These are phyloP conservation scores for Cardiospermum halicacabum DNA, from an alignment of 345 rosid genomes.

Conservation along the genomic window DNA sequence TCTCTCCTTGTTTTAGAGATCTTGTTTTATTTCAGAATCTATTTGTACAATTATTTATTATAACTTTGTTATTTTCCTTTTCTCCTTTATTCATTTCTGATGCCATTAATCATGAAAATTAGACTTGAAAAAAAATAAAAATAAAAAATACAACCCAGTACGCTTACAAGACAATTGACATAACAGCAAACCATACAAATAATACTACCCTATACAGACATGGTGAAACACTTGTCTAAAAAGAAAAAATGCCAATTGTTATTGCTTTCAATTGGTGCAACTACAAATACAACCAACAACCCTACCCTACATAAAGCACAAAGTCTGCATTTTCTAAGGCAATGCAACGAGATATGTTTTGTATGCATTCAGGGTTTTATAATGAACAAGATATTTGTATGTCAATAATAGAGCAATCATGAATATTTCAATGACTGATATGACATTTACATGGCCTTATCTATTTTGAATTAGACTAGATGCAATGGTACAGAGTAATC, in stretches of 20 bases:
- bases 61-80: too few relatives aligned
- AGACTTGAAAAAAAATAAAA: too few relatives aligned
- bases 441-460: background rate
- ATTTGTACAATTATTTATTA: too few relatives aligned
- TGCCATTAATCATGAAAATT: too few relatives aligned
- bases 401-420: background rate
- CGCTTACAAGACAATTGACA: too few relatives aligned
- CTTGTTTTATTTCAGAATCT: too few relatives aligned
- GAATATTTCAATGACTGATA: constrained; percentile 3
- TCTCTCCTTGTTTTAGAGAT: too few relatives aligned
- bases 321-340: background rate
- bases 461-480: background rate
- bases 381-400: background rate
- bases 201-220: background rate
- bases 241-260: background rate
- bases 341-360: background rate
- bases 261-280: background rate
- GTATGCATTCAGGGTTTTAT: background rate
- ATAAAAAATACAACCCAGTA: too few relatives aligned
- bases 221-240: too few relatives aligned
- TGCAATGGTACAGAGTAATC: background rate
- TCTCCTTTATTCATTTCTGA: too few relatives aligned
- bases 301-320: constrained; percentile 1
- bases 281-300: background rate
- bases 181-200: background rate